Conservation (phyloP, 164 flowering plant species). For the Annona cherimola region DNA sequence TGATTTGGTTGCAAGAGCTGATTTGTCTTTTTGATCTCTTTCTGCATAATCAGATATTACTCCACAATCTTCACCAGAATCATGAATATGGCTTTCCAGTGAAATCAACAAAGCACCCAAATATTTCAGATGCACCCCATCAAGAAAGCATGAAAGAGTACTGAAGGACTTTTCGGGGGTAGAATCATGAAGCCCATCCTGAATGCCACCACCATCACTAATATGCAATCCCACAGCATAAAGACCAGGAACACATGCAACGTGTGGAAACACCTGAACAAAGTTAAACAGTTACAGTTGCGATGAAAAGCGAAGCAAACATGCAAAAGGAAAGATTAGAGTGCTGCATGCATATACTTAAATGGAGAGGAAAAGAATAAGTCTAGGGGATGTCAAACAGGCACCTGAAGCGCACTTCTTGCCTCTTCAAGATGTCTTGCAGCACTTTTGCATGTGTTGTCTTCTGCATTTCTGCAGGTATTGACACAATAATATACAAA, state of each 20-base stretch:
- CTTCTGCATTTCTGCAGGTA: conserved; percentile 39
- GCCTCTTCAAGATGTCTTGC: conserved; percentile 33
- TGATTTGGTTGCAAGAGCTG: conserved; percentile 7
- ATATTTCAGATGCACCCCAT: conserved; percentile 24
- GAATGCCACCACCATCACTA: conserved; percentile 17
- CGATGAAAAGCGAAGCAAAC: neutral
- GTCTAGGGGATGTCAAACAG: conserved; percentile 6
- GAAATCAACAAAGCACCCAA: conserved; percentile 25
- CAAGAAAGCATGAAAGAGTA: conserved; percentile 18
- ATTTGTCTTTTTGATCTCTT: conserved; percentile 7
- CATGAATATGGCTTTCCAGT: conserved; percentile 25
- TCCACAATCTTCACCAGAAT: conserved; percentile 10
- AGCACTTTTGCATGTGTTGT: conserved; percentile 23
- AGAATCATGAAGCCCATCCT: conserved; percentile 6
- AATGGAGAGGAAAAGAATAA: neutral
- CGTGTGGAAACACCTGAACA: conserved; percentile 32
- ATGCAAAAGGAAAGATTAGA: neutral
- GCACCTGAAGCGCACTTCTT: conserved; percentile 38
- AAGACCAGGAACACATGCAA: conserved; percentile 41
- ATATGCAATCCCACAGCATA: conserved; percentile 51
- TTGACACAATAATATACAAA: conserved; percentile 51
- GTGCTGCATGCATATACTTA: neutral
- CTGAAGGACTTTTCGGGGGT: conserved; percentile 13
- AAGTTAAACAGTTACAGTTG: conserved; percentile 1
- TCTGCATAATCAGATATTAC: neutral